Evolutionary conservation across 257 asterid genomes (phyloP), one percentile per base, ranked within the genome.

Genomic region (Henckelia pumila): DNA sequence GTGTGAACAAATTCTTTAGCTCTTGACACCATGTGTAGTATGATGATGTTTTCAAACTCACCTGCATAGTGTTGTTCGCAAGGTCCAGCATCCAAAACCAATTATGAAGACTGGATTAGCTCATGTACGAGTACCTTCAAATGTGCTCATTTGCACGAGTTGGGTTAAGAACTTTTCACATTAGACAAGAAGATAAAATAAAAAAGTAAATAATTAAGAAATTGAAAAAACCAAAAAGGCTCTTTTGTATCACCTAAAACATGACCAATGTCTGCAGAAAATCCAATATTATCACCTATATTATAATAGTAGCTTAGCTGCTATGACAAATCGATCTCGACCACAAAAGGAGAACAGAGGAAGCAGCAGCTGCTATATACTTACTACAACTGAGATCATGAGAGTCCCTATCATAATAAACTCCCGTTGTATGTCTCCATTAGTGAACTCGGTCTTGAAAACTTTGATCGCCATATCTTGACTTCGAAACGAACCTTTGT

Each of bases 81-180:
- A 94, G 99, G 85, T 94, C 99, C 73, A 94, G 88, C 99, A 94
- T 79, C 98, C 99, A 94, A 75, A 94, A 94, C 99, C 99, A 78
- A 94, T 73, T 19, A 94, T 81, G 73, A 94, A 94, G 63, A 94
- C 81, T 64, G 89, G 40, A 68, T 98, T 96, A 50, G 99, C 99
- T 81, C 93, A 85, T 61, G 94, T 87, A 63, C 98, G 97, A 79
- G 99, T 91, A 61, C 99, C 99, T 88, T 87, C 85, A 66, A 76
- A 94, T 14, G 96, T 91, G 83, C 99, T 94, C 82, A 86, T 71
- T 83, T 66, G 62, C 68, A 77, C 8, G 55, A 75, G 81, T 73
- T 56, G 61, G 67, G 76, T 72, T 78, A n/a, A 71, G 68, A 32
- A 63, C 64, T 33, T 59, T 70, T 66, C 69, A 70, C 52, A 35